A percentile compares a stretch with the other conserved stretches of the same genome.
Evolutionary conservation across 352 stramenopile genomes (phyloP).

Genomic region (Plasmopara muralis): DNA sequence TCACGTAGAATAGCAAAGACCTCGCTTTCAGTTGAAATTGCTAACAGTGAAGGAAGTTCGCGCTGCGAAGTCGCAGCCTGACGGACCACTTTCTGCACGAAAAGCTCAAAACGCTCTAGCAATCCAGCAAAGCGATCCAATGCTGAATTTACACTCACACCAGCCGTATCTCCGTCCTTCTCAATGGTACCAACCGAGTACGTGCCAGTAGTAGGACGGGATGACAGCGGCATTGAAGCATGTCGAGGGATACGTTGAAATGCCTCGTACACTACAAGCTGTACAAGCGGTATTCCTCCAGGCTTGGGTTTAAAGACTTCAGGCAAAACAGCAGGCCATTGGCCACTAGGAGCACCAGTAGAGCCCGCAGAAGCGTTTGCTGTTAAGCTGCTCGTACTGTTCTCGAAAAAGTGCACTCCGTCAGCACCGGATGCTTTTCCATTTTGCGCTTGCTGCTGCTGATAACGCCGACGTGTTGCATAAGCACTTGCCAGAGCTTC

Average conservation of each 20-base stretch:
- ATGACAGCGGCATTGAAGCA: conserved; percentile 78
- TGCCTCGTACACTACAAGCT: conserved; percentile 97
- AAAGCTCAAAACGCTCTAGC: conserved; percentile 84
- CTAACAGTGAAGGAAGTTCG: conserved; percentile 63
- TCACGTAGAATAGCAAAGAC: conserved; percentile 78
- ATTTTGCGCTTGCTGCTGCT: conserved; percentile 78
- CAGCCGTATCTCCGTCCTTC: conserved; percentile 38
- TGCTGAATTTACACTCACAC: conserved; percentile 60
- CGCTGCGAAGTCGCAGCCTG: conserved; percentile 64
- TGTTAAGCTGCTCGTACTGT: conserved; percentile 28
- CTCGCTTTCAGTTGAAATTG: conserved; percentile 71
- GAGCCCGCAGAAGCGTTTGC: conserved; percentile 29
- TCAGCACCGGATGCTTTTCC: conserved; percentile 59
- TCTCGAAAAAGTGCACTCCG: conserved; percentile 74
- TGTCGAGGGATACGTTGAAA: conserved; percentile 94
- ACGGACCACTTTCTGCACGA: conserved; percentile 82
- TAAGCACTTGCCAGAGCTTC: conserved; percentile 89
- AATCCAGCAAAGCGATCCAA: conserved; percentile 78
- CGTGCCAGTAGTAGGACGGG: conserved; percentile 31
- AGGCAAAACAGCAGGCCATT: conserved; percentile 78
- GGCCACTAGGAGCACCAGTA: conserved; percentile 28
- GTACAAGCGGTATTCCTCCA: conserved; percentile 86
- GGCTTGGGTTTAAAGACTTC: conserved; percentile 93
- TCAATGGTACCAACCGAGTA: conserved; percentile 32
- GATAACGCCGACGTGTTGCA: conserved; percentile 69